Evolutionary conservation across 129 eudicot genomes (phyloP).

Genomic region (Pseudognaphalium luteoalbum): DNA sequence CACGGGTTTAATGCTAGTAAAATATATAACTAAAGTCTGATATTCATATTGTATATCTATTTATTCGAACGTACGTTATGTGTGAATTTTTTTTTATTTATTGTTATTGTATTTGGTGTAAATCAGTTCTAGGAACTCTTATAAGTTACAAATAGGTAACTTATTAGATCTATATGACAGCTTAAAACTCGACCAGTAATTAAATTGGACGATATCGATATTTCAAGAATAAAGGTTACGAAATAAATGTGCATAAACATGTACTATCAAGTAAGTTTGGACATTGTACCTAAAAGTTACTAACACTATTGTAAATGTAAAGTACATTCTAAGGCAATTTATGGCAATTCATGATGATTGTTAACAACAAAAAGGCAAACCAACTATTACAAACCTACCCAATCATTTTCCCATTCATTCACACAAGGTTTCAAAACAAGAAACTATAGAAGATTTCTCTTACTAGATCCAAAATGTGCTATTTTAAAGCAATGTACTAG

Average conservation of each 20-base stretch:
- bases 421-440: conserved; percentile 7
- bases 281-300: conserved; percentile 42
- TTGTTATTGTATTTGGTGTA: neutral
- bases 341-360: conserved; percentile 38
- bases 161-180: neutral
- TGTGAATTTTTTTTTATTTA: too few relatives aligned
- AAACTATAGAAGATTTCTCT: conserved; percentile 6
- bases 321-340: conserved; percentile 42
- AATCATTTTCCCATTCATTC: conserved; percentile 35
- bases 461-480: neutral
- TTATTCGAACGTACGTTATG: too few relatives aligned
- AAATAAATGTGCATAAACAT: conserved; percentile 21
- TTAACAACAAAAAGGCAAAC: conserved; percentile 33
- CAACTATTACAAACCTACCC: conserved; percentile 28
- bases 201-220: neutral
- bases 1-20: too few relatives aligned
- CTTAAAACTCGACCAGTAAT: neutral
- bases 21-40: too few relatives aligned
- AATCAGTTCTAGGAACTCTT: too few relatives aligned
- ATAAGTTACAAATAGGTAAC: neutral
- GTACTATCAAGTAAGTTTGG: conserved; percentile 26
- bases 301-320: conserved; percentile 31
- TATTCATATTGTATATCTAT: too few relatives aligned
- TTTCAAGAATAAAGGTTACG: neutral
- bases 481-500: conserved; percentile 1